These are phyloP conservation scores for Aspergillus vadensis DNA, from an alignment of 2,329 filamentous ascomycete species.

Conservation along the genomic window DNA sequence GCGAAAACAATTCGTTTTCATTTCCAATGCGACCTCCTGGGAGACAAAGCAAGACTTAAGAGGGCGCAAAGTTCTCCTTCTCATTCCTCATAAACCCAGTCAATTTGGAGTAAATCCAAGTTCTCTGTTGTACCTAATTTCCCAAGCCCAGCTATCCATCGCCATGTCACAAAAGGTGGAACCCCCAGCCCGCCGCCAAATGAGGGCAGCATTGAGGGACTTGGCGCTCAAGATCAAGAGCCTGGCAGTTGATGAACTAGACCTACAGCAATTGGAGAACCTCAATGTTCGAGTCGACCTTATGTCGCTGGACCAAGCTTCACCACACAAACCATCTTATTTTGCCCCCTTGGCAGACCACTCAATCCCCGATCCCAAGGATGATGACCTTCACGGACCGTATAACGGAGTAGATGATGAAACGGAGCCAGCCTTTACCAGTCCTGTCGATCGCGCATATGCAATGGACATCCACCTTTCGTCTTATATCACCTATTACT, in stretches of 20 bases:
- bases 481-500: conserved; percentile 9
- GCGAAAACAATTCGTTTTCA: not conserved
- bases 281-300: no score
- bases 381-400: not conserved
- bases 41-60: not conserved
- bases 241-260: conserved; percentile 8
- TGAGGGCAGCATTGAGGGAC: not conserved
- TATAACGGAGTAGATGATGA: conserved; percentile 10
- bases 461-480: conserved; percentile 7
- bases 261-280: conserved; percentile 6
- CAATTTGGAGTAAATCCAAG: no score
- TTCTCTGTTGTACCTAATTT: no score
- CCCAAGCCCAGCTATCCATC: no score
- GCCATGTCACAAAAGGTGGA: no score
- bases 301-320: no score
- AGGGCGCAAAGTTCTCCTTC: no score
- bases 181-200: not conserved
- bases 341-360: conserved; percentile 11
- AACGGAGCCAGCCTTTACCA: conserved; percentile 1
- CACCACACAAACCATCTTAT: no score
- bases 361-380: conserved; percentile 3
- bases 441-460: conserved; percentile 7
- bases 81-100: no score
- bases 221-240: not conserved
- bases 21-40: not conserved